Base-by-base conservation (phyloP, 371 early-diverging fungal genomes). In the Haplosporangium sp. region DNA sequence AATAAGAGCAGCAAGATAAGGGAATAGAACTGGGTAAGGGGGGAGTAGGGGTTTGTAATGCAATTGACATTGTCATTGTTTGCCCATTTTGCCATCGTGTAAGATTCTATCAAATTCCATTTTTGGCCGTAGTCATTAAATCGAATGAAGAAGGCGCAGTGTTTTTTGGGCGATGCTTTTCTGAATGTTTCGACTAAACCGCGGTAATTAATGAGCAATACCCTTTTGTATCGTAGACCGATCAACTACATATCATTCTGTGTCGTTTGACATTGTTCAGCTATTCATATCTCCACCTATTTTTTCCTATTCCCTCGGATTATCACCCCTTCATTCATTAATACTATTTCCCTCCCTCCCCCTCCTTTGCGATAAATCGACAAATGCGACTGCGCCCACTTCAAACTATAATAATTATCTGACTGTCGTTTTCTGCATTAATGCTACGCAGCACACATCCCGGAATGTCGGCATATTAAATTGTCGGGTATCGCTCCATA, bases 81-180 rank as follows among this genome's bases (percentile, higher is more conserved):
- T 15, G 37, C 37, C 37, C 27, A 27, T 10, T 17, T 60, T 60
- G 60, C 57, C 57, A 57, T 34, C 57, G 57, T 57, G 38, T 27
- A 13, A 57, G 2, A 11, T 37, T 27, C 35, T 34, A 35, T 37
- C 27, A 27, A 27, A 27, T 27, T 27, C 27, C 27, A 57, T 57
- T 57, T 57, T 17, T 34, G 17, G 38, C 38, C 27, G 38, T 37
- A 57, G 38, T 35, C 27, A 57, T 13, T 57, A 57, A 57, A 35
- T 4, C 57, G 35, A 55, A 8, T 20, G 13, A 20, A 57, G n/a
- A 57, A 27, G 62, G 62, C 62, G 62, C 62, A 61, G 62, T 38
- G 60, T 6, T 15, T 57, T 10, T 55, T 9, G 27, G 57, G 57
- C 57, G 57, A 57, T 57, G 57, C 57, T n/a, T 15, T 50, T 50